Percentiles rank a stretch among this genome's conserved stretches.
phyloP scores from a whole-genome alignment of 257 asterid species.

The Euphrasia confusa region DNA sequence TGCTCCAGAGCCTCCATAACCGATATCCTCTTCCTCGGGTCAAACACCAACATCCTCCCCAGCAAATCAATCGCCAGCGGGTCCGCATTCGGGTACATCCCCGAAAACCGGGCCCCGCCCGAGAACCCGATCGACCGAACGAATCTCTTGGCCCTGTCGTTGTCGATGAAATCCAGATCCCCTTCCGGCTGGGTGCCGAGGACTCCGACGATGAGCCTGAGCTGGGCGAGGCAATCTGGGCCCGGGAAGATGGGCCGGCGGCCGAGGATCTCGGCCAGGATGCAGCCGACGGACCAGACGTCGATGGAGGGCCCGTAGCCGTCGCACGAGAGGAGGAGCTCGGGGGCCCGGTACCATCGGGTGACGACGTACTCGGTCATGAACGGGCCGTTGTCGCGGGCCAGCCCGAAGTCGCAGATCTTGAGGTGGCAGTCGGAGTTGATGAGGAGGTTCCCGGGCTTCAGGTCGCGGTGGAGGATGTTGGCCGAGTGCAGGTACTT shows the following conservation, averaged over 20 bases:
- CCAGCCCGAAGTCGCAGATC: constrained; percentile 43
- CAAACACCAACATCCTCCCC: constrained; percentile 41
- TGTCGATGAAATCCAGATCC: constrained; percentile 35
- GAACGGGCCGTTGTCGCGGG: constrained; percentile 35
- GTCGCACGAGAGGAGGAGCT: constrained; percentile 42
- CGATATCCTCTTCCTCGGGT: constrained; percentile 38
- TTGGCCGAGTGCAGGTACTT: constrained; percentile 42
- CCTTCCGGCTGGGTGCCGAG: constrained; percentile 39
- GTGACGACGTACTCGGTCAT: constrained; percentile 46
- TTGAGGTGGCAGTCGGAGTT: constrained; percentile 36
- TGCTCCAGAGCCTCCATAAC: constrained; percentile 39
- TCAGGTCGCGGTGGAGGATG: constrained; percentile 41
- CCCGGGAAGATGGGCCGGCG: constrained; percentile 41
- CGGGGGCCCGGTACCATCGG: constrained; percentile 45
- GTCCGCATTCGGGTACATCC: constrained; percentile 32
- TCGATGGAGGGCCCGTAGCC: constrained; percentile 40
- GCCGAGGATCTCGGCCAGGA: constrained; percentile 42
- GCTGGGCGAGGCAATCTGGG: constrained; percentile 35
- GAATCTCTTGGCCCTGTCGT: constrained; percentile 28
- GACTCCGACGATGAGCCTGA: constrained; percentile 35
- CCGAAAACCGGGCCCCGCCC: constrained; percentile 25
- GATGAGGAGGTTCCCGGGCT: constrained; percentile 41
- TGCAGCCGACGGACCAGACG: constrained; percentile 43
- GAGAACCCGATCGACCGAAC: constrained; percentile 22
- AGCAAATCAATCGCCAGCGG: constrained; percentile 40